Evolutionary conservation across 2,329 filamentous ascomycete species (phyloP), one percentile per base, ranked within the genome.

Genomic region (Plectosphaerella cucumerina): DNA sequence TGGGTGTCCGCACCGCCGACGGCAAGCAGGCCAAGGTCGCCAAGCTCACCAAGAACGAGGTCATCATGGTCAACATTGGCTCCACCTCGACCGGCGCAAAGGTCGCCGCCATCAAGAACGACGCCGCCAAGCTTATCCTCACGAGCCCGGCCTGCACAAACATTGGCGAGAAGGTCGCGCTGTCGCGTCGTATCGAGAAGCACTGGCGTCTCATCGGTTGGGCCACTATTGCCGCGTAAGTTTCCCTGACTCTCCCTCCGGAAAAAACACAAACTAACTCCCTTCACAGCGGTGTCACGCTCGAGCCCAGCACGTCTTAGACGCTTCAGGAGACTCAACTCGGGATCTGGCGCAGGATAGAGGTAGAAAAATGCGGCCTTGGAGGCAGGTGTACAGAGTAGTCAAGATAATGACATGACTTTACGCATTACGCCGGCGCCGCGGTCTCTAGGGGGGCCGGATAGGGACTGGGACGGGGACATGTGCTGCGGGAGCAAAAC

Each of bases 51-150:
- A 99, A 97, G 85, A 97, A 96, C 75, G 94, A 99, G 73, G 91
- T 97, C 65, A 87, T 99, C 73, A 97, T 99, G 94, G 94, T 99
- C 59, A 99, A 99, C 80, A 99, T 99, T 68, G 94, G 94, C 56
- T 96, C 90, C 35, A 97, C 93, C 10, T 95, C 94, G 44, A 97
- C 93, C 14, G 94, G 94, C 72, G 94, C 94, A 60, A 99, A 97
- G 84, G 90, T 99, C 49, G 84, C 94, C 53, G 93, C 90, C 64
- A 95, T 97, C 68, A 97, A 94, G 82, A 92, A 93, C 65, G 94
- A 99, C 81, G 93, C 92, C 52, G 94, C 94, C 52, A 97, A 97
- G 78, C 81, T 99, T 59, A 87, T 90, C 53, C 78, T 99, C 62
- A 97, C 92, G 55, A 93, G 85, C 68, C 92, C 92, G 43, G 94